Evolutionary conservation across 768 basidiomycete genomes (phyloP).

Genomic region (Xerocomellus intermedius): DNA sequence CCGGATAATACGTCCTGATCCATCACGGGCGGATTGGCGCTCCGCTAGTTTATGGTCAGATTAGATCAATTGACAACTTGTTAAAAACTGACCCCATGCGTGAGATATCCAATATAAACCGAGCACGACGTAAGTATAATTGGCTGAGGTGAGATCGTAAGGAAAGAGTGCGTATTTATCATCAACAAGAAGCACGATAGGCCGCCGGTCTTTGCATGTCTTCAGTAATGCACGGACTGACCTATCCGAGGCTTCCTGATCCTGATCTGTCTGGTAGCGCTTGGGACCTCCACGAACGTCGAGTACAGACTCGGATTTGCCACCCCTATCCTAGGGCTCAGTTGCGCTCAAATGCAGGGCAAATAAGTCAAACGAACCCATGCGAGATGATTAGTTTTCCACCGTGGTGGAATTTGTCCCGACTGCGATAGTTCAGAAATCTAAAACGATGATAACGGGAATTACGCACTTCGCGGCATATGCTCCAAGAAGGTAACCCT

Average conservation of each 20-base stretch:
- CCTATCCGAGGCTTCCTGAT: constrained; percentile 67
- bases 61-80: background rate
- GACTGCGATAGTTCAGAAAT: constrained; percentile 40
- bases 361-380: constrained; percentile 49
- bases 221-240: constrained; percentile 69
- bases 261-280: constrained; percentile 46
- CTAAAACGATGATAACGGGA: background rate
- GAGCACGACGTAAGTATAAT: constrained; percentile 51
- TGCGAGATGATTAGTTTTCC: constrained; percentile 81
- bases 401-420: constrained; percentile 61
- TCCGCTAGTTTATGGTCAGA: constrained; percentile 46
- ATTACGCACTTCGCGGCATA: constrained; percentile 59
- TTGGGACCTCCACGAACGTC: constrained; percentile 38
- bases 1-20: constrained; percentile 56
- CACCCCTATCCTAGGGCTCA: constrained; percentile 48
- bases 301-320: constrained; percentile 60
- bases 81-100: constrained; percentile 41
- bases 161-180: constrained; percentile 75
- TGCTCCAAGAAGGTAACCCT: constrained; percentile 75
- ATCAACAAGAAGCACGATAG: constrained; percentile 71
- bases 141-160: constrained; percentile 53
- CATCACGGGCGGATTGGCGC: constrained; percentile 50
- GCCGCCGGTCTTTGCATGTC: constrained; percentile 52
- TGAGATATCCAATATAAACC: constrained; percentile 68
- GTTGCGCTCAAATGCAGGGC: background rate